Conservation (phyloP, 495 filamentous ascomycete genomes). For the Tuber umbilicatum region DNA sequence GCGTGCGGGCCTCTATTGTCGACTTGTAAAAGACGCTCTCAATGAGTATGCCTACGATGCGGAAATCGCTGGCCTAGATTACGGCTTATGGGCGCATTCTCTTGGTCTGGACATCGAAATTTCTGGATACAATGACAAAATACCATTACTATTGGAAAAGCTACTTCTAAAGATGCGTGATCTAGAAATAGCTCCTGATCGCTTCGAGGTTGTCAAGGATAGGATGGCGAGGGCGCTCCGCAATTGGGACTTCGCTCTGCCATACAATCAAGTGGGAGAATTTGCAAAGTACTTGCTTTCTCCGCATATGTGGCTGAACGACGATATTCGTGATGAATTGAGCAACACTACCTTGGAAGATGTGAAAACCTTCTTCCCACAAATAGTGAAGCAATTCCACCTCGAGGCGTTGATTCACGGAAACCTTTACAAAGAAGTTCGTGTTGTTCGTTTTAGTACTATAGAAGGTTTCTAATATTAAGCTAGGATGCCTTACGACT, state of each 20-base stretch:
- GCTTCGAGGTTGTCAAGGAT: conserved; percentile 90
- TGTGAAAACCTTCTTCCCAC: conserved; percentile 68
- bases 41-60: conserved; percentile 96
- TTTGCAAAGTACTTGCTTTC: conserved; percentile 71
- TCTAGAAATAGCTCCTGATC: conserved; percentile 69
- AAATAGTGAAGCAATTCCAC: conserved; percentile 73
- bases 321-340: conserved; percentile 73
- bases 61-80: conserved; percentile 84
- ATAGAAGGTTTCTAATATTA: conserved; percentile 1
- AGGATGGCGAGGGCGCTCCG: conserved; percentile 64
- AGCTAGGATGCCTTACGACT: conserved; percentile 69
- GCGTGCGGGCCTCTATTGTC: conserved; percentile 73
- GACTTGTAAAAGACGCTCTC: conserved; percentile 80
- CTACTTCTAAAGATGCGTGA: conserved; percentile 81
- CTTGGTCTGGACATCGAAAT: conserved; percentile 73
- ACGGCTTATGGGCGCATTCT: conserved; percentile 62
- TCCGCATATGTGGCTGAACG: conserved; percentile 71
- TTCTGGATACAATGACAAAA: conserved; percentile 92
- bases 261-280: conserved; percentile 84
- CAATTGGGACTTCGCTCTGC: conserved; percentile 80
- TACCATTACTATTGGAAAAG: conserved; percentile 83
- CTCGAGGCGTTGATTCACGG: conserved; percentile 86
- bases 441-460: background rate
- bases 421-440: conserved; percentile 79
- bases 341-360: conserved; percentile 65